Conservation (phyloP, 176 grass and related monocot genomes). For the Ananas comosus region DNA sequence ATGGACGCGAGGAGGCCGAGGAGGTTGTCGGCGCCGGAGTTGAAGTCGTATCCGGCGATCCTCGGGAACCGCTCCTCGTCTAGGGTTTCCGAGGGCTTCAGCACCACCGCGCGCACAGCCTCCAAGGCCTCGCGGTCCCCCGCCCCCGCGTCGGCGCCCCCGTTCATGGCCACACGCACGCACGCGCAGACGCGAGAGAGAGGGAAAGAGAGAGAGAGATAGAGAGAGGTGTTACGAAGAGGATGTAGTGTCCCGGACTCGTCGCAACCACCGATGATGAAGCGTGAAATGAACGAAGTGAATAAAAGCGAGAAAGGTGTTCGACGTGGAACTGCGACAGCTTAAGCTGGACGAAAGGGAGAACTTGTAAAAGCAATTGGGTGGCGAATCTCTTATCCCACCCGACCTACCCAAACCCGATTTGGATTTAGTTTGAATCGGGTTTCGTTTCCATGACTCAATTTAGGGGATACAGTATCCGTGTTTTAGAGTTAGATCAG, state of each 20-base stretch:
- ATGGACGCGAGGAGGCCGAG: slow-evolving; percentile 42
- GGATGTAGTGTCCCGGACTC: too few relatives aligned
- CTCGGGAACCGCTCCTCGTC: slow-evolving; percentile 44
- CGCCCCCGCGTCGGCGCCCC: neutral
- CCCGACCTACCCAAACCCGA: too few relatives aligned
- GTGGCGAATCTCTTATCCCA: too few relatives aligned
- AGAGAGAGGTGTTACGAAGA: neutral
- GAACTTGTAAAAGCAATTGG: too few relatives aligned
- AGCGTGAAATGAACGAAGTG: neutral
- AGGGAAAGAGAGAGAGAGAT: neutral
- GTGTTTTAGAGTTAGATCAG: too few relatives aligned
- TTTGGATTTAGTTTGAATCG: too few relatives aligned
- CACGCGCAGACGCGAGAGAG: neutral
- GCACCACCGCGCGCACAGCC: slow-evolving; percentile 43
- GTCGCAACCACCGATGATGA: too few relatives aligned
- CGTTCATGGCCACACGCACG: slow-evolving; percentile 1
- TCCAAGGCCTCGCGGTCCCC: slow-evolving; percentile 31
- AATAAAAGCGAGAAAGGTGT: neutral
- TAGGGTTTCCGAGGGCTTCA: slow-evolving; percentile 62
- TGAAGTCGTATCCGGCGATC: slow-evolving; percentile 69
- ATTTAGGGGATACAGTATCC: too few relatives aligned
- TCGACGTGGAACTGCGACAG: too few relatives aligned
- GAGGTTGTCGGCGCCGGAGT: slow-evolving; percentile 44
- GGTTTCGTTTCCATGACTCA: too few relatives aligned
- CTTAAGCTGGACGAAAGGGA: too few relatives aligned